Conservation (phyloP, 441 rosid species). For the Pelargonium citronellum region DNA sequence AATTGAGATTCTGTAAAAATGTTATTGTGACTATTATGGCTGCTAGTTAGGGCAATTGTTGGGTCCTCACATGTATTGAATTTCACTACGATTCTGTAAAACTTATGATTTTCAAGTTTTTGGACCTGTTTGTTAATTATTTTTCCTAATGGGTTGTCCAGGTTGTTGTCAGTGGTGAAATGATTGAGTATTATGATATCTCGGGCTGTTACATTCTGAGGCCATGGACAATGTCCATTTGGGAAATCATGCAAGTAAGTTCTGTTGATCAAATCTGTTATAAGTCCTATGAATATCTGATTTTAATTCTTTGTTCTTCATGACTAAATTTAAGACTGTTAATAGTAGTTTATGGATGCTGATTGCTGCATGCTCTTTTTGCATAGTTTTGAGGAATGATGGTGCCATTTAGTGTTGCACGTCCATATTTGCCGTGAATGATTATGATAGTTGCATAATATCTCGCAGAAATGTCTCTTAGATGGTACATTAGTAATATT, state of each 20-base stretch:
- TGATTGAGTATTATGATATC: conserved; percentile 94
- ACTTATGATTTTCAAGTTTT: background rate
- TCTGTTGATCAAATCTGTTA: no score
- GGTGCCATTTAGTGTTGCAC: no score
- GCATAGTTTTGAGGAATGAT: no score
- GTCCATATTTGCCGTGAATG: no score
- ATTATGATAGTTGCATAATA: no score
- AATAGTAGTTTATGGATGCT: no score
- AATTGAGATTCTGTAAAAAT: no score
- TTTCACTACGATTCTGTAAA: background rate
- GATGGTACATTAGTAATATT: no score
- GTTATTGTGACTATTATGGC: background rate
- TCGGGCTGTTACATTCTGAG: conserved; percentile 94
- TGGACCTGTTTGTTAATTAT: background rate
- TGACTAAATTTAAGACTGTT: background rate
- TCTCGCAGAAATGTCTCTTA: no score
- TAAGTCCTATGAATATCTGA: background rate
- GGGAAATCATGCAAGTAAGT: conserved; percentile 92
- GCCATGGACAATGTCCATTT: conserved; percentile 94
- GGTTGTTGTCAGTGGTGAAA: conserved; percentile 87
- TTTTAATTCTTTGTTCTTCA: background rate
- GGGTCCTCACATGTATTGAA: background rate
- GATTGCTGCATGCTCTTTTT: no score
- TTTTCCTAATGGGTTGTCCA: conserved; percentile 23
- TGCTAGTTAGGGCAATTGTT: background rate